Evolutionary conservation across 2,329 filamentous ascomycete species (phyloP).

Genomic region (Raffaelea ambrosiae): DNA sequence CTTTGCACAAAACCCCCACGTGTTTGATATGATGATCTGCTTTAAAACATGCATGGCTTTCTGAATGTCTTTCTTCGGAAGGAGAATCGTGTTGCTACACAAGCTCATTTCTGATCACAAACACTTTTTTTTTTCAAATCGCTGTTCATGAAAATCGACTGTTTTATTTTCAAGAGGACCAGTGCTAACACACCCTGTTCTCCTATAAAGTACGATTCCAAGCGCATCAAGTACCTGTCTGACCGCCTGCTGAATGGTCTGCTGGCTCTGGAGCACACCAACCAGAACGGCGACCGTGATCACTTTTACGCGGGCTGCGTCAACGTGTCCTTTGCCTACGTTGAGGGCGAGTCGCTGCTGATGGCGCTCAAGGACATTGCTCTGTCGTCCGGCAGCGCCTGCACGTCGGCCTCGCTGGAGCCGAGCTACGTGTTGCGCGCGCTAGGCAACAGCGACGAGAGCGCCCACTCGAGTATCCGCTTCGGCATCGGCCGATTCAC

Average conservation of each 20-base stretch:
- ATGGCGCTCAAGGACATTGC: constrained; percentile 99
- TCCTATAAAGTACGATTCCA: constrained; percentile 71
- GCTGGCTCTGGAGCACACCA: constrained; percentile 82
- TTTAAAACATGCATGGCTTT: constrained; percentile 83
- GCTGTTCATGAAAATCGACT: no score
- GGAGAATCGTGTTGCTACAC: constrained; percentile 54
- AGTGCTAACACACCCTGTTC: constrained; percentile 14
- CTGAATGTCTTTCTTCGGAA: constrained; percentile 68
- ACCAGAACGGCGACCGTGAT: constrained; percentile 75
- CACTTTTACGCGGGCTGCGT: constrained; percentile 93
- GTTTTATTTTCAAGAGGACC: no score
- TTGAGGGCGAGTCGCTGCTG: constrained; percentile 93
- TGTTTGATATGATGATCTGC: constrained; percentile 65
- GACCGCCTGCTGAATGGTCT: constrained; percentile 77
- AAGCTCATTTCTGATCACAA: constrained; percentile 56
- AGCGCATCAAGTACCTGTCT: constrained; percentile 74
- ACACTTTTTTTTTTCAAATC: constrained; percentile 5
- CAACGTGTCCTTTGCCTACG: constrained; percentile 96
- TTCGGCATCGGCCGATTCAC: constrained; percentile 98
- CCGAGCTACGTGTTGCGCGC: constrained; percentile 94
- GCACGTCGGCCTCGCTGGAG: constrained; percentile 92
- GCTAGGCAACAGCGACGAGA: constrained; percentile 93
- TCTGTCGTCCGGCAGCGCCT: constrained; percentile 90
- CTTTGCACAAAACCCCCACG: no score
- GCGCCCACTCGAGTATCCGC: constrained; percentile 92